Percentiles rank a stretch among this genome's conserved stretches.
These are phyloP conservation scores for Botrytis tulipae DNA, from an alignment of 2,329 filamentous ascomycete genomes.

Conservation along the genomic window DNA sequence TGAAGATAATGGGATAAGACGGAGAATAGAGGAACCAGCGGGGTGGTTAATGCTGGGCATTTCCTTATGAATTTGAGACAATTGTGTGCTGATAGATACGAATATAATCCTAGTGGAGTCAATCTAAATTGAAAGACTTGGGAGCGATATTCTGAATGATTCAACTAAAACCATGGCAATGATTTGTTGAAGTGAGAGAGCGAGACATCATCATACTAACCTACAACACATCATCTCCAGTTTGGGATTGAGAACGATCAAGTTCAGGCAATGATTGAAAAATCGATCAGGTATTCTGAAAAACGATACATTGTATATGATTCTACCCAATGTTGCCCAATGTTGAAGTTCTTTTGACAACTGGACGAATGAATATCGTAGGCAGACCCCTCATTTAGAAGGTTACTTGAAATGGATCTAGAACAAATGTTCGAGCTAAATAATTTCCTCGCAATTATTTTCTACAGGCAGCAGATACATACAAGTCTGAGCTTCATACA, in stretches of 20 bases:
- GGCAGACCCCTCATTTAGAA: background rate
- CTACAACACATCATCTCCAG: background rate
- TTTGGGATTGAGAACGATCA: background rate
- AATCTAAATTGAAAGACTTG: background rate
- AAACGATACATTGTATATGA: background rate
- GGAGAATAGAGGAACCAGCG: background rate
- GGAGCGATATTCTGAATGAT: background rate
- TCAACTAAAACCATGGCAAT: background rate
- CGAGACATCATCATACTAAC: background rate
- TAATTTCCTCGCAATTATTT: background rate
- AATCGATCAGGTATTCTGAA: background rate
- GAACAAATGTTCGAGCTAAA: background rate
- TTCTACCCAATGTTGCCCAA: slow-evolving; percentile 6
- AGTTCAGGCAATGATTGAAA: background rate
- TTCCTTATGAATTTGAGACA: background rate
- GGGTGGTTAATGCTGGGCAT: background rate
- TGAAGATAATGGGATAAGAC: background rate
- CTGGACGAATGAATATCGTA: slow-evolving; percentile 1
- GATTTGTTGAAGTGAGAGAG: background rate
- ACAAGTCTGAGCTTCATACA: background rate
- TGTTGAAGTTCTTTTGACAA: background rate
- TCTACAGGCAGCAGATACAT: background rate
- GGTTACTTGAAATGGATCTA: background rate
- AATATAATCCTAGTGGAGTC: background rate
- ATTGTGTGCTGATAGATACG: background rate